A percentile compares a stretch with the other conserved stretches of the same genome.
phyloP scores from a whole-genome alignment of 208 protist genomes.

The Zelonia costaricensis region DNA sequence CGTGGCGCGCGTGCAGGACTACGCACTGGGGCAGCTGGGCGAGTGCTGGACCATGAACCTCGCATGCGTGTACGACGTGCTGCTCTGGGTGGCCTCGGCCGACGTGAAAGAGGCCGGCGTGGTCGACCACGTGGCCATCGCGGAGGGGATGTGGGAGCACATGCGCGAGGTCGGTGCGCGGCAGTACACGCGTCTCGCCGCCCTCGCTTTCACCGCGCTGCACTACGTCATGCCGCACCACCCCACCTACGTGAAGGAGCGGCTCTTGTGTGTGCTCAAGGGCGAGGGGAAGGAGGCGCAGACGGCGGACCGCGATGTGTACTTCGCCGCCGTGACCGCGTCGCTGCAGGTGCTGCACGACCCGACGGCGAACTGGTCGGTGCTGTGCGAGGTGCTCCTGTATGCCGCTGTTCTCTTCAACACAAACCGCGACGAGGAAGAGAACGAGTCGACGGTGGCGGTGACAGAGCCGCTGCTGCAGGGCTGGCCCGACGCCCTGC shows the following conservation, averaged over 20 bases:
- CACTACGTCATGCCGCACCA: constrained; percentile 39
- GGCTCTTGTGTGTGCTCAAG: constrained; percentile 31
- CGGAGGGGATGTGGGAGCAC: constrained; percentile 62
- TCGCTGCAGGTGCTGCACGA: constrained; percentile 58
- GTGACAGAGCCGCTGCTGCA: constrained; percentile 71
- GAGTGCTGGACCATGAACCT: constrained; percentile 78
- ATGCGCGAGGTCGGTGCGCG: constrained; percentile 65
- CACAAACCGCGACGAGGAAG: constrained; percentile 74
- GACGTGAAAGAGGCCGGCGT: constrained; percentile 13
- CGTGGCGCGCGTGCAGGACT: constrained; percentile 43
- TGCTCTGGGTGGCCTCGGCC: constrained; percentile 52
- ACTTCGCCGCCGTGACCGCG: constrained; percentile 60
- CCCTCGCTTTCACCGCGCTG: constrained; percentile 65
- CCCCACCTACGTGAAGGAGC: constrained; percentile 38
- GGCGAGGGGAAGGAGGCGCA: constrained; percentile 42
- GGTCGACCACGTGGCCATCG: constrained; percentile 41
- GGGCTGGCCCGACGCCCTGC: constrained; percentile 55
- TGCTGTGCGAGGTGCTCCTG: constrained; percentile 56
- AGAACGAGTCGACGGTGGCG: constrained; percentile 72
- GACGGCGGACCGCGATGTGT: constrained; percentile 63
- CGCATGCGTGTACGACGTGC: constrained; percentile 69
- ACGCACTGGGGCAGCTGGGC: constrained; percentile 62
- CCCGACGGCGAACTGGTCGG: constrained; percentile 39
- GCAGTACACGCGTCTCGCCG: constrained; percentile 51
- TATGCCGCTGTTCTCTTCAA: constrained; percentile 75